Percentiles rank a stretch among this genome's conserved stretches.
Evolutionary conservation across 768 basidiomycete genomes (phyloP).

Genomic region (Panus rudis): DNA sequence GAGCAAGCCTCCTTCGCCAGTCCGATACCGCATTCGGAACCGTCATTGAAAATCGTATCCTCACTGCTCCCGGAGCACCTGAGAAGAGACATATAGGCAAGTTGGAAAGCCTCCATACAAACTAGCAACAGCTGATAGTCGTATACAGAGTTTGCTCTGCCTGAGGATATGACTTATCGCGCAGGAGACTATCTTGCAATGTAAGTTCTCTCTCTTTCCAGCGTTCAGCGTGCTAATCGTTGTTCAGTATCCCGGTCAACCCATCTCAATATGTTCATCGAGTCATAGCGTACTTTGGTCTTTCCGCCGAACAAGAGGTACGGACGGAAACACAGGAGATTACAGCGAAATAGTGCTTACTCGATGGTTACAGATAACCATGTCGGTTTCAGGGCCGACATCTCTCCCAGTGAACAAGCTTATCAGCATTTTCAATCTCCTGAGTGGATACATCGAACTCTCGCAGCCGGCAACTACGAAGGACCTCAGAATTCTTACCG

Average conservation of each 20-base stretch:
- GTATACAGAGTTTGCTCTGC: constrained; percentile 31
- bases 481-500: constrained; percentile 30
- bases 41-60: constrained; percentile 29
- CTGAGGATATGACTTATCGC: constrained; percentile 29
- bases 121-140: background rate
- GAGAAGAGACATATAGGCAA: constrained; percentile 34
- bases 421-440: constrained; percentile 29
- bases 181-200: constrained; percentile 44
- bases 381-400: constrained; percentile 29
- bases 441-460: constrained; percentile 41
- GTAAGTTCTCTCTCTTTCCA: constrained; percentile 16
- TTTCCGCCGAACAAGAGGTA: constrained; percentile 34
- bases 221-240: background rate
- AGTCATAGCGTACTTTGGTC: constrained; percentile 30
- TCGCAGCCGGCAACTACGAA: constrained; percentile 38
- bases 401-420: constrained; percentile 34
- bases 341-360: background rate
- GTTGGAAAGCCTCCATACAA: background rate
- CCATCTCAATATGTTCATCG: constrained; percentile 31
- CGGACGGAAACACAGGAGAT: background rate
- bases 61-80: constrained; percentile 26
- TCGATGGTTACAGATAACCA: constrained; percentile 22
- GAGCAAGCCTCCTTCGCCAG: constrained; percentile 32
- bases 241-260: constrained; percentile 33
- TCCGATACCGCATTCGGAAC: constrained; percentile 30